Conservation (phyloP, 2,329 filamentous ascomycete genomes). For the Aspergillus floridensis region DNA sequence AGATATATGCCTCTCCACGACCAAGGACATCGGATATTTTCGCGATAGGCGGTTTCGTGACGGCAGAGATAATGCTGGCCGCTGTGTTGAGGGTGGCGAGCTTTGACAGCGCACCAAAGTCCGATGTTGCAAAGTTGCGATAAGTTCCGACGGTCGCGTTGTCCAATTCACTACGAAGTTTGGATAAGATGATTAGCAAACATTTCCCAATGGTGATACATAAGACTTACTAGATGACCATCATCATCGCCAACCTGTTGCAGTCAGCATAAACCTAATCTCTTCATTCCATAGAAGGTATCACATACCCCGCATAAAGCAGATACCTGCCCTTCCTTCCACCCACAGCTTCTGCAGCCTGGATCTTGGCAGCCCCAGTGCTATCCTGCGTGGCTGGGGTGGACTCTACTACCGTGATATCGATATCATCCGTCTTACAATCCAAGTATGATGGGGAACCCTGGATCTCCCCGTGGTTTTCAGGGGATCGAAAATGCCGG, state of each 20-base stretch:
- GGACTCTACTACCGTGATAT: slow-evolving; percentile 6
- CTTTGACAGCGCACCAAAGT: slow-evolving; percentile 38
- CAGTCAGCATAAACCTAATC: slow-evolving; percentile 6
- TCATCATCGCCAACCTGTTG: slow-evolving; percentile 30
- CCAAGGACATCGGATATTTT: slow-evolving; percentile 46
- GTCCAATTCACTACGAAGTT: slow-evolving; percentile 33
- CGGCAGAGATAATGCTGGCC: slow-evolving; percentile 38
- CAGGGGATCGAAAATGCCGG: slow-evolving; percentile 1
- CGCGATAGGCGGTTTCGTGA: slow-evolving; percentile 43
- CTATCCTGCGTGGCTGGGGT: slow-evolving; percentile 9
- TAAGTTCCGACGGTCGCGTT: slow-evolving; percentile 40
- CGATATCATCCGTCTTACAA: slow-evolving; percentile 11
- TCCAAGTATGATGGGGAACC: slow-evolving; percentile 2
- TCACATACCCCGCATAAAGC: slow-evolving; percentile 27
- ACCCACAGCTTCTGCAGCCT: slow-evolving; percentile 29
- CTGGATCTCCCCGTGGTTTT: neutral
- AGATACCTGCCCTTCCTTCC: slow-evolving; percentile 32
- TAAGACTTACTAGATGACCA: slow-evolving; percentile 29
- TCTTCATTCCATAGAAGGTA: neutral
- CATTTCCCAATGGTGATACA: too few relatives aligned
- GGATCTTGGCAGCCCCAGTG: slow-evolving; percentile 27
- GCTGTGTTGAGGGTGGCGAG: slow-evolving; percentile 38
- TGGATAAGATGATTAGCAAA: neutral
- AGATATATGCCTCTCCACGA: slow-evolving; percentile 38
- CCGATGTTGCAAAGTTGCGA: slow-evolving; percentile 42